Conservation (phyloP, 2,329 filamentous ascomycete species). For the Xylaria sp. region DNA sequence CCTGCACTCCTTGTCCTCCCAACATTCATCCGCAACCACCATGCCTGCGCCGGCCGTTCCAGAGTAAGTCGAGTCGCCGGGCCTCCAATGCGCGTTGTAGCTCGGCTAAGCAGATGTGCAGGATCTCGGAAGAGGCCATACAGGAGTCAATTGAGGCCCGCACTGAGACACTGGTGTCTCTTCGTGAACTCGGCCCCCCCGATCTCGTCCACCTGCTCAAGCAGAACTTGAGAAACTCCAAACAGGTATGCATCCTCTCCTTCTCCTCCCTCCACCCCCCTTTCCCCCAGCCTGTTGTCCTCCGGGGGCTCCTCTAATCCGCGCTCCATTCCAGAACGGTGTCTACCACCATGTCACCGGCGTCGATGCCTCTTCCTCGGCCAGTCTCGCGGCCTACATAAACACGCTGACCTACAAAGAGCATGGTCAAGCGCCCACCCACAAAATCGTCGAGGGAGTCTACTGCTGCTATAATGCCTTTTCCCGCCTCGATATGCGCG, state of each 20-base stretch:
- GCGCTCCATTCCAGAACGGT: constrained; percentile 70
- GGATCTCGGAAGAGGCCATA: constrained; percentile 92
- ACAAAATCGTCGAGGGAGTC: constrained; percentile 92
- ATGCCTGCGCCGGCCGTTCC: constrained; percentile 52
- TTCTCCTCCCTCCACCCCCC: background rate
- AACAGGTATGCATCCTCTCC: constrained; percentile 55
- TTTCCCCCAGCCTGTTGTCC: constrained; percentile 43
- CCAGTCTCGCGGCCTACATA: constrained; percentile 96
- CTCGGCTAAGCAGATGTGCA: constrained; percentile 52
- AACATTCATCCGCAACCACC: constrained; percentile 23
- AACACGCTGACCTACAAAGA: constrained; percentile 96
- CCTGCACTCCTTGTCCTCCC: constrained; percentile 31
- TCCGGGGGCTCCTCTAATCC: constrained; percentile 21
- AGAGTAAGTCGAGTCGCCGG: constrained; percentile 44
- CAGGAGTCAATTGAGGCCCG: constrained; percentile 92
- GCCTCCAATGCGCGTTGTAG: constrained; percentile 7
- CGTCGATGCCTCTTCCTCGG: constrained; percentile 96
- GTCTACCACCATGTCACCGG: constrained; percentile 99
- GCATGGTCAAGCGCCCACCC: constrained; percentile 76
- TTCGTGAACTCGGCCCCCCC: constrained; percentile 94
- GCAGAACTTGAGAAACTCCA: constrained; percentile 68
- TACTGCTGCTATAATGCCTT: constrained; percentile 99
- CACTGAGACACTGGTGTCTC: constrained; percentile 84
- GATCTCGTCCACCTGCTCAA: constrained; percentile 97
- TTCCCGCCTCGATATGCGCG: constrained; percentile 96